A percentile compares a stretch with the other conserved stretches of the same genome.
These are phyloP conservation scores for Lipomyces japonicus DNA, from an alignment of 805 yeast species.

Conservation along the genomic window DNA sequence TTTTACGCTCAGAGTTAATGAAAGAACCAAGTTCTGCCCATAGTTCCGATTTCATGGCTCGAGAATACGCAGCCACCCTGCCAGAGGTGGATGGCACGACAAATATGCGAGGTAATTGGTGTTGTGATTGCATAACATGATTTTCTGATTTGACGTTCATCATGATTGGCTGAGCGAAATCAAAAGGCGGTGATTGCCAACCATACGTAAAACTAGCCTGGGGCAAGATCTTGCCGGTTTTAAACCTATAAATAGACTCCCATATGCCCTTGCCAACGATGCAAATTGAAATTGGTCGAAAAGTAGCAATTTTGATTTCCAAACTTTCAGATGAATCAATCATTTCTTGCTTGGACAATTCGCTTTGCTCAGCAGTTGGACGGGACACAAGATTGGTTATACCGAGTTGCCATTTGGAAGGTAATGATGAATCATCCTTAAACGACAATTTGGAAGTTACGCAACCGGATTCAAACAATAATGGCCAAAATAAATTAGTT, in stretches of 20 bases:
- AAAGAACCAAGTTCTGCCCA: slow-evolving; percentile 46
- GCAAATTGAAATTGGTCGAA: slow-evolving; percentile 47
- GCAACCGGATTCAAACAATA: slow-evolving; percentile 52
- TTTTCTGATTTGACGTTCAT: slow-evolving; percentile 1
- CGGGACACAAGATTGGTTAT: slow-evolving; percentile 68
- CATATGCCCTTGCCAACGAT: slow-evolving; percentile 74
- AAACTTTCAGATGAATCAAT: slow-evolving; percentile 52
- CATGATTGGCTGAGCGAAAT: slow-evolving; percentile 13
- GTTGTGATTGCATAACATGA: neutral
- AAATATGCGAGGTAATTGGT: slow-evolving; percentile 39
- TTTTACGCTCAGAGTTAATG: slow-evolving; percentile 11
- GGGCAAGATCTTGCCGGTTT: slow-evolving; percentile 36
- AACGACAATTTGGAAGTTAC: slow-evolving; percentile 37
- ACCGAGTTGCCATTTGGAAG: slow-evolving; percentile 51
- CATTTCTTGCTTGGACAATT: slow-evolving; percentile 53
- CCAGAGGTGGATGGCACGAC: slow-evolving; percentile 76
- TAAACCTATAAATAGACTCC: slow-evolving; percentile 50
- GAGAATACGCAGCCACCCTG: slow-evolving; percentile 52
- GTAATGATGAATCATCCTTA: slow-evolving; percentile 43
- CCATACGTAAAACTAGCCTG: slow-evolving; percentile 54
- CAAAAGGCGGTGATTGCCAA: slow-evolving; percentile 34
- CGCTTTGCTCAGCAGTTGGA: slow-evolving; percentile 57
- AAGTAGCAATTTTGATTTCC: slow-evolving; percentile 42
- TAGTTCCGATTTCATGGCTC: slow-evolving; percentile 44
- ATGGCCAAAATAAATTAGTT: slow-evolving; percentile 64